phyloP scores from a whole-genome alignment of 805 yeast genomes.

The Lachancea cidri region DNA sequence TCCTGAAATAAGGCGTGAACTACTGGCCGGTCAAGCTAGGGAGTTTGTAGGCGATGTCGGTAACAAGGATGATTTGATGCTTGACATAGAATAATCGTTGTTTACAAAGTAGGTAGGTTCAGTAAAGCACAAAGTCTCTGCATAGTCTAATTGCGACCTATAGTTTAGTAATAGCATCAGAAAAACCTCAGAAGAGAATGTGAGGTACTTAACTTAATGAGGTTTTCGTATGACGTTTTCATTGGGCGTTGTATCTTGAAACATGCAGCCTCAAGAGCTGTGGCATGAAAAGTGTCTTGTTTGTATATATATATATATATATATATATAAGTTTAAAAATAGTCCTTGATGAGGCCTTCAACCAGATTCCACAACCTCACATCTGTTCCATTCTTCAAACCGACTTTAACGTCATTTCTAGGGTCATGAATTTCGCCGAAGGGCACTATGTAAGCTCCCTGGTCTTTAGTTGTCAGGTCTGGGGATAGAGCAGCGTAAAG shows the following conservation, averaged over 20 bases:
- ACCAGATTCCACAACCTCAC: conserved; percentile 26
- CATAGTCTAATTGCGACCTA: no score
- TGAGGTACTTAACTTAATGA: no score
- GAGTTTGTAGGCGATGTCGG: conserved; percentile 31
- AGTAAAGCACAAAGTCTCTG: no score
- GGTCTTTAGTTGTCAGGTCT: conserved; percentile 23
- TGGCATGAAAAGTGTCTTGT: no score
- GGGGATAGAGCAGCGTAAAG: conserved; percentile 36
- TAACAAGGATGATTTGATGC: conserved; percentile 29
- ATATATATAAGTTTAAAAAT: neutral
- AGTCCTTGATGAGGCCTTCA: conserved; percentile 14
- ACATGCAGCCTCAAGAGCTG: no score
- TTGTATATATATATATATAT: no score
- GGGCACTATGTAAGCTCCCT: conserved; percentile 35
- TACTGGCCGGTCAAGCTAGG: conserved; percentile 79
- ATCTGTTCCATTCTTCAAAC: conserved; percentile 25
- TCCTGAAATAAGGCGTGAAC: conserved; percentile 90
- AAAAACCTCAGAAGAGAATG: neutral
- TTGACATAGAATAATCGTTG: conserved; percentile 26
- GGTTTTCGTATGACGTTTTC: no score
- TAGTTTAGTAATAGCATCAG: neutral
- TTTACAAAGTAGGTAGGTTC: no score
- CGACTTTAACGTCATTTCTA: conserved; percentile 25
- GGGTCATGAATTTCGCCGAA: conserved; percentile 32
- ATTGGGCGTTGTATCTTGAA: no score